Conservation (phyloP, 768 basidiomycete species). For the Mycena alexandri region DNA sequence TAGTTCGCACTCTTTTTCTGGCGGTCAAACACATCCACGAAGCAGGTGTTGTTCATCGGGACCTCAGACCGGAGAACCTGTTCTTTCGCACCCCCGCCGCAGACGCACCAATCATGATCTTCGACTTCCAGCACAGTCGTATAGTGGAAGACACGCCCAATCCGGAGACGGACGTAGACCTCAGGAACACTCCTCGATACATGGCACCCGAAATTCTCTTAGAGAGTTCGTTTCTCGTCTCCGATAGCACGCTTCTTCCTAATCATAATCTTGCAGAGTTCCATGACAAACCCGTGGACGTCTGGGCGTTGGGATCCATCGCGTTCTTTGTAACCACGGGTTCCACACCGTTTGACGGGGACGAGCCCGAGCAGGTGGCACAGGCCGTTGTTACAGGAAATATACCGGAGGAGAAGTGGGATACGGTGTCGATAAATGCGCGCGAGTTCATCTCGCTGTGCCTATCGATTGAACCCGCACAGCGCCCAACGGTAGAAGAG, state of each 20-base stretch:
- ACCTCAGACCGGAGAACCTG: conserved; percentile 97
- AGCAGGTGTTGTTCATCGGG: conserved; percentile 93
- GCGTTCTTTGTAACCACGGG: conserved; percentile 93
- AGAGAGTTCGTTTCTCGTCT: conserved; percentile 67
- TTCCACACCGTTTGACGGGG: conserved; percentile 66
- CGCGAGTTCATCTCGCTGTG: conserved; percentile 11
- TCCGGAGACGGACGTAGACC: conserved; percentile 64
- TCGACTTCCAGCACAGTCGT: conserved; percentile 93
- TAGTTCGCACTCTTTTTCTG: conserved; percentile 86
- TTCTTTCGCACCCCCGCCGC: conserved; percentile 91
- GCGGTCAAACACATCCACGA: conserved; percentile 94
- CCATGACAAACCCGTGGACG: conserved; percentile 94
- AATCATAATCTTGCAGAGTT: conserved; percentile 63
- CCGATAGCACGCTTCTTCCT: neutral
- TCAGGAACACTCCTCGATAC: conserved; percentile 95
- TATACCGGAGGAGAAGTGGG: conserved; percentile 4
- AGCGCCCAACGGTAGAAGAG: conserved; percentile 1
- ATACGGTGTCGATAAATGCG: neutral
- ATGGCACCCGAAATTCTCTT: conserved; percentile 98
- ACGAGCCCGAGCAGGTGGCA: neutral
- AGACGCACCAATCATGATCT: conserved; percentile 96
- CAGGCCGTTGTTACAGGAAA: conserved; percentile 3
- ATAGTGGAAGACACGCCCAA: conserved; percentile 93
- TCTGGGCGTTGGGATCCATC: conserved; percentile 98
- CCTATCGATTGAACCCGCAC: neutral